Conservation (phyloP, 768 basidiomycete genomes). For the Lentinula boryana region DNA sequence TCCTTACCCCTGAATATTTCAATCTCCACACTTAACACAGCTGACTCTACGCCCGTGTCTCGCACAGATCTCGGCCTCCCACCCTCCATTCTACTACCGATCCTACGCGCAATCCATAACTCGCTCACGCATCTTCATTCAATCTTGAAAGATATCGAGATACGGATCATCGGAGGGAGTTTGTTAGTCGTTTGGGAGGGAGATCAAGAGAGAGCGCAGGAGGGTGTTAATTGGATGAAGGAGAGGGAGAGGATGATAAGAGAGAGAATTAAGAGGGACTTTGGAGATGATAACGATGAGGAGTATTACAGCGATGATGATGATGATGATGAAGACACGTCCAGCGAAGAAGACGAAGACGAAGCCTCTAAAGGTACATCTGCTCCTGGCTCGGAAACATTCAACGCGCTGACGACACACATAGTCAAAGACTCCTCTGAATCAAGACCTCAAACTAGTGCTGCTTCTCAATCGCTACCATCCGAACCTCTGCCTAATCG, state of each 20-base stretch:
- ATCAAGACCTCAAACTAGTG: not conserved
- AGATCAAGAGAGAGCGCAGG: conserved; percentile 37
- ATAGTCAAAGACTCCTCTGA: not conserved
- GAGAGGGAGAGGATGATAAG: conserved; percentile 20
- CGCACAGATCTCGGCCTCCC: conserved; percentile 48
- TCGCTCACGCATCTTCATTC: conserved; percentile 47
- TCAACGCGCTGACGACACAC: too few relatives aligned
- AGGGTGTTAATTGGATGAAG: conserved; percentile 30
- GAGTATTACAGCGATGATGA: conserved; percentile 20
- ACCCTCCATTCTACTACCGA: conserved; percentile 39
- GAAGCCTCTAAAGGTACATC: conserved; percentile 18
- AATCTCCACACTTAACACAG: conserved; percentile 8
- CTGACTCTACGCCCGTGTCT: conserved; percentile 6
- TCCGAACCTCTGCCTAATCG: not conserved
- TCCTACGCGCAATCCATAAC: conserved; percentile 49
- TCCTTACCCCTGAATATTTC: not conserved
- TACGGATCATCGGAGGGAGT: conserved; percentile 81
- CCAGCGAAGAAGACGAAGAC: conserved; percentile 30
- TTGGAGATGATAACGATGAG: conserved; percentile 10
- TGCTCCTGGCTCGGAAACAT: conserved; percentile 7
- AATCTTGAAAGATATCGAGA: conserved; percentile 46
- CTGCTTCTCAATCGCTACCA: conserved; percentile 6
- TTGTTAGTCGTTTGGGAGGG: conserved; percentile 73
- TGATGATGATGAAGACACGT: conserved; percentile 29
- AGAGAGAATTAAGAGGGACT: conserved; percentile 24